These are phyloP conservation scores for Syncephalastrum racemosum DNA, from an alignment of 371 early-diverging fungal genomes.

Conservation along the genomic window DNA sequence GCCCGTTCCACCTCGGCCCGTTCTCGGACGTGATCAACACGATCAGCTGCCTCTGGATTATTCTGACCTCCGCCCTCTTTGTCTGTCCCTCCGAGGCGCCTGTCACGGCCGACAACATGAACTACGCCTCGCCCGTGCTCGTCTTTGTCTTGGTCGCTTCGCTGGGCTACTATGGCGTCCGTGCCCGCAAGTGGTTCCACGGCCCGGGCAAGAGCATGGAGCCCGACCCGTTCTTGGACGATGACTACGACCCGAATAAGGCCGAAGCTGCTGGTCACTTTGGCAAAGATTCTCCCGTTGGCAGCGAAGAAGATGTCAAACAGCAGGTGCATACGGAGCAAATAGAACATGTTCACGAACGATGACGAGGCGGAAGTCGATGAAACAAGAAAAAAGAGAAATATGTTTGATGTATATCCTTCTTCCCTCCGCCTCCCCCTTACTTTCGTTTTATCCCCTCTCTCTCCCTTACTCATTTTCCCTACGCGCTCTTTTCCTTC, in stretches of 20 bases:
- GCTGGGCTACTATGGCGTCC: slow-evolving; percentile 44
- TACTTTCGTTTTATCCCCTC: too few relatives aligned
- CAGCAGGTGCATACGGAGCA: too few relatives aligned
- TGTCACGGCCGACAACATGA: slow-evolving; percentile 53
- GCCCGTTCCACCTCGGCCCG: slow-evolving; percentile 61
- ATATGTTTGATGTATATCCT: too few relatives aligned
- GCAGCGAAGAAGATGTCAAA: too few relatives aligned
- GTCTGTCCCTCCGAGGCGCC: slow-evolving; percentile 61
- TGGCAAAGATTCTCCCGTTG: too few relatives aligned
- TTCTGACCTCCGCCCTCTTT: slow-evolving; percentile 59
- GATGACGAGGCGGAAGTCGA: too few relatives aligned
- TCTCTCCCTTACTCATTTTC: too few relatives aligned
- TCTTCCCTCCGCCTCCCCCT: too few relatives aligned
- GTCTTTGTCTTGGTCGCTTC: slow-evolving; percentile 28
- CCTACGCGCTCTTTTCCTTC: too few relatives aligned
- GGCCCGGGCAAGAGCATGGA: slow-evolving; percentile 44
- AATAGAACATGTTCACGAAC: too few relatives aligned
- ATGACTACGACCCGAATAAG: neutral
- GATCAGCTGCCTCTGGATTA: slow-evolving; percentile 57
- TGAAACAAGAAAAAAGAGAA: too few relatives aligned
- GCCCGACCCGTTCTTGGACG: slow-evolving; percentile 24
- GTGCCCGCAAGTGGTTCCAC: slow-evolving; percentile 54
- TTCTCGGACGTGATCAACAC: slow-evolving; percentile 50
- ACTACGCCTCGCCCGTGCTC: slow-evolving; percentile 39
- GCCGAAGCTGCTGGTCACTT: too few relatives aligned